Conservation (phyloP, 495 filamentous ascomycete species). For the Lineolata rhizophorae region DNA sequence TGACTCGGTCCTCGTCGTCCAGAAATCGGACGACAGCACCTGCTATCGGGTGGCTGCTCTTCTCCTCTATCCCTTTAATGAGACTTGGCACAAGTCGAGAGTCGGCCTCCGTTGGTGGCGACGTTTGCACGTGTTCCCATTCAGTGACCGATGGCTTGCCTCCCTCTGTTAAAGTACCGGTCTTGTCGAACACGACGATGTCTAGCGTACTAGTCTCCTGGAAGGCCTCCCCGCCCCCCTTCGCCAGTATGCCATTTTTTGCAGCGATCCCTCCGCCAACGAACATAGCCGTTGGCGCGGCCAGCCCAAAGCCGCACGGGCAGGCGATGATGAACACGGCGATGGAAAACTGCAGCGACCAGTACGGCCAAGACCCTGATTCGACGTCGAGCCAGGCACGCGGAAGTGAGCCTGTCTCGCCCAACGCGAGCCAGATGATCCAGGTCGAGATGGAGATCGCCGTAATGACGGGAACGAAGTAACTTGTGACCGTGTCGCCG, state of each 20-base stretch:
- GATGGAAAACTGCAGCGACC: conserved; percentile 74
- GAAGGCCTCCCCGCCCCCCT: conserved; percentile 80
- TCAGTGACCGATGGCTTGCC: conserved; percentile 58
- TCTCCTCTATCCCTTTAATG: conserved; percentile 53
- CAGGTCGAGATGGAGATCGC: conserved; percentile 59
- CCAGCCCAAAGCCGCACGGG: conserved; percentile 72
- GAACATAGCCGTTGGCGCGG: conserved; percentile 74
- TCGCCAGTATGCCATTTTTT: conserved; percentile 63
- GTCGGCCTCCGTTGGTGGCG: conserved; percentile 20
- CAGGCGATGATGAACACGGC: conserved; percentile 84
- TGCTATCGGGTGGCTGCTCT: conserved; percentile 66
- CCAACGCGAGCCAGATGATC: conserved; percentile 57
- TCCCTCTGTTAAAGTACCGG: conserved; percentile 68
- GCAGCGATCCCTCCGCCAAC: conserved; percentile 76
- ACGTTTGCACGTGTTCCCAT: conserved; percentile 18
- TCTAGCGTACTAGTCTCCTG: conserved; percentile 70
- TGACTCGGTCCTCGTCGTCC: conserved; percentile 15
- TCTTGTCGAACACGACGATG: conserved; percentile 83
- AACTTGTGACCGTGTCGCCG: conserved; percentile 60
- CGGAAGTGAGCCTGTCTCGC: conserved; percentile 40
- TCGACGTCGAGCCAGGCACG: conserved; percentile 37
- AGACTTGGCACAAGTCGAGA: conserved; percentile 24
- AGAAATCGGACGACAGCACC: conserved; percentile 54
- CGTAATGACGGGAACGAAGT: conserved; percentile 75
- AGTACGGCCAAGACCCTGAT: conserved; percentile 58